Evolutionary conservation across 2,329 filamentous ascomycete genomes (phyloP).

Genomic region (Lasiodiplodia gonubiensis): DNA sequence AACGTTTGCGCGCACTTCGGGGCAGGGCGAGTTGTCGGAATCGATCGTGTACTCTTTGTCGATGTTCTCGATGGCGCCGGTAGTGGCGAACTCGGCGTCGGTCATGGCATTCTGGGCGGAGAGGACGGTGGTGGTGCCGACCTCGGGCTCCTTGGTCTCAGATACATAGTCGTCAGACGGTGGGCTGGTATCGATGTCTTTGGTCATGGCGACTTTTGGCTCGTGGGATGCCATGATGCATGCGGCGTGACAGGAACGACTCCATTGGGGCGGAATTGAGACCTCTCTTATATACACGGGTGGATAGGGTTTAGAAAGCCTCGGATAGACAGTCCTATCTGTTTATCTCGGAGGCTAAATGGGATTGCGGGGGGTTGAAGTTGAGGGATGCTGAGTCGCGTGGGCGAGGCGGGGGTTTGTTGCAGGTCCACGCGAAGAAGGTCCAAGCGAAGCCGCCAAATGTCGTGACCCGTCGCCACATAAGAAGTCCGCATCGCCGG

Average conservation of each 20-base stretch:
- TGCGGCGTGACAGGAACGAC: background rate
- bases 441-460: conserved; percentile 21
- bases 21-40: conserved; percentile 26
- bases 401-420: background rate
- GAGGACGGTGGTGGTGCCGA: conserved; percentile 17
- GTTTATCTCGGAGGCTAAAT: conserved; percentile 15
- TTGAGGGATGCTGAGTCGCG: background rate
- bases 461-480: conserved; percentile 20
- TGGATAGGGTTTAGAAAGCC: background rate
- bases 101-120: conserved; percentile 15
- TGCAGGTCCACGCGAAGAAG: conserved; percentile 19
- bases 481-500: conserved; percentile 5
- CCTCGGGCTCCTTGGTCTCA: conserved; percentile 17
- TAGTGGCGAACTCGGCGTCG: conserved; percentile 21
- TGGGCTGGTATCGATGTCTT: conserved; percentile 18
- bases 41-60: conserved; percentile 27
- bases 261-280: background rate
- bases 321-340: conserved; percentile 14
- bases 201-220: background rate
- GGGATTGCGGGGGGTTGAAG: conserved; percentile 12
- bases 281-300: conserved; percentile 4
- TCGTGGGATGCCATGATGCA: conserved; percentile 14
- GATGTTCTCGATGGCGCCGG: conserved; percentile 28
- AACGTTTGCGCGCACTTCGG: conserved; percentile 28
- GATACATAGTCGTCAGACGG: conserved; percentile 17